These are phyloP conservation scores for Pleurotus sapidus DNA, from an alignment of 768 basidiomycete species.

Conservation along the genomic window DNA sequence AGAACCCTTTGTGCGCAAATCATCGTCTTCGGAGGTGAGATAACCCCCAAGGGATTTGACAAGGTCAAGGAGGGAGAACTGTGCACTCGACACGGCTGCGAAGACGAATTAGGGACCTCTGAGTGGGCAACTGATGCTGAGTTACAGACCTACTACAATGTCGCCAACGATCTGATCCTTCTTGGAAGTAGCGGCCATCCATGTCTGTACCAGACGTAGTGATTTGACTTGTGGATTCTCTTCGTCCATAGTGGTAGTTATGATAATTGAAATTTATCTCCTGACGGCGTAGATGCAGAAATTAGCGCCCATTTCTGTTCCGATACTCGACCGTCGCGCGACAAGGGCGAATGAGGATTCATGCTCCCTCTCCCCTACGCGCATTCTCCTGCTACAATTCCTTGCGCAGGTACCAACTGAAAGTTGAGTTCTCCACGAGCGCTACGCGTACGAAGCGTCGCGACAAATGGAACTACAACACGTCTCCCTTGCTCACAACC, in stretches of 20 bases:
- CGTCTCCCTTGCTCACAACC: conserved; percentile 53
- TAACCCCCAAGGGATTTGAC: conserved; percentile 88
- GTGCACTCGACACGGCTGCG: conserved; percentile 48
- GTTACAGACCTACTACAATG: conserved; percentile 54
- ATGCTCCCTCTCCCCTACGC: background rate
- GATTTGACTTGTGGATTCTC: conserved; percentile 18
- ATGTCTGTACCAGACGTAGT: conserved; percentile 57
- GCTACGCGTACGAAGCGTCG: conserved; percentile 20
- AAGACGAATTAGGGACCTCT: too few relatives aligned
- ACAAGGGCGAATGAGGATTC: conserved; percentile 5
- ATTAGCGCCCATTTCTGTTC: background rate
- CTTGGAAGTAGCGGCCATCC: conserved; percentile 54
- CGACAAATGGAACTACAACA: conserved; percentile 82
- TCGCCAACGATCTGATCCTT: conserved; percentile 58
- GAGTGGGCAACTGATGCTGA: background rate
- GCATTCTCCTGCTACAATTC: conserved; percentile 41
- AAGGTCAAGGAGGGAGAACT: conserved; percentile 64
- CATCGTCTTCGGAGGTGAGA: conserved; percentile 83
- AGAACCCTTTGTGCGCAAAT: conserved; percentile 75
- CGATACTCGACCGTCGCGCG: background rate
- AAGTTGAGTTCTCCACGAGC: conserved; percentile 17
- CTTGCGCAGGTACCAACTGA: background rate
- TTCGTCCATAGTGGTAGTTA: background rate
- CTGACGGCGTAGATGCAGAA: background rate
- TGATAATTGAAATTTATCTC: background rate